A percentile compares a stretch with the other conserved stretches of the same genome.
phyloP scores from a whole-genome alignment of 2,329 filamentous ascomycete species.

The Ramularia endophylla region DNA sequence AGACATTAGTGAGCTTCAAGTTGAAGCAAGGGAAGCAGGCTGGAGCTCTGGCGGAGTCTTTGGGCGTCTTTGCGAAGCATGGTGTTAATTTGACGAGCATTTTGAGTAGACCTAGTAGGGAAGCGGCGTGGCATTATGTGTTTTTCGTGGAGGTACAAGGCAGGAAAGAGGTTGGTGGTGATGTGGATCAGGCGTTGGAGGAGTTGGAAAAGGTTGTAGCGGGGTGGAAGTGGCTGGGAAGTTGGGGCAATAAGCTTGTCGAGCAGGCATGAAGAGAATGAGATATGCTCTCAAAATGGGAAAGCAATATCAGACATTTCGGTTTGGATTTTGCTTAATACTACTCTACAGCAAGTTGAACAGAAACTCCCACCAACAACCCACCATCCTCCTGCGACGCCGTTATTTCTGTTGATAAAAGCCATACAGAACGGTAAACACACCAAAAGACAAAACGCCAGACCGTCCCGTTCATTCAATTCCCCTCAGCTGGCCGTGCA shows the following conservation, averaged over 20 bases:
- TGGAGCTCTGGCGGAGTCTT: slow-evolving; percentile 74
- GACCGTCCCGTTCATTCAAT: too few relatives aligned
- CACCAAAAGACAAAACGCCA: too few relatives aligned
- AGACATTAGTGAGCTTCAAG: slow-evolving; percentile 78
- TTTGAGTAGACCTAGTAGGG: slow-evolving; percentile 73
- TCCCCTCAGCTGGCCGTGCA: too few relatives aligned
- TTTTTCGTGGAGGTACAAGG: slow-evolving; percentile 91
- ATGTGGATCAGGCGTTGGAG: slow-evolving; percentile 56
- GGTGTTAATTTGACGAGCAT: slow-evolving; percentile 84
- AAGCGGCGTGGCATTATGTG: slow-evolving; percentile 77
- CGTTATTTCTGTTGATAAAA: background rate
- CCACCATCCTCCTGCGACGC: background rate
- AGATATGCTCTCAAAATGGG: background rate
- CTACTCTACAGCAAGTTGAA: too few relatives aligned
- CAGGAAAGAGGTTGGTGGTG: slow-evolving; percentile 50
- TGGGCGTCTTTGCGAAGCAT: slow-evolving; percentile 69
- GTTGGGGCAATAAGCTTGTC: slow-evolving; percentile 38
- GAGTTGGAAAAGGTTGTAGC: slow-evolving; percentile 54
- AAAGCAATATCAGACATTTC: background rate
- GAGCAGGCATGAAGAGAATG: slow-evolving; percentile 4
- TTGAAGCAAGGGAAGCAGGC: slow-evolving; percentile 64
- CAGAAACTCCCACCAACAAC: background rate
- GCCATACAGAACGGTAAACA: too few relatives aligned
- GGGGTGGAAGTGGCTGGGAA: slow-evolving; percentile 52
- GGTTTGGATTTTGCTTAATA: background rate